These are phyloP conservation scores for Fraxinus dipetala DNA, from an alignment of 305 asterid species.

Conservation along the genomic window DNA sequence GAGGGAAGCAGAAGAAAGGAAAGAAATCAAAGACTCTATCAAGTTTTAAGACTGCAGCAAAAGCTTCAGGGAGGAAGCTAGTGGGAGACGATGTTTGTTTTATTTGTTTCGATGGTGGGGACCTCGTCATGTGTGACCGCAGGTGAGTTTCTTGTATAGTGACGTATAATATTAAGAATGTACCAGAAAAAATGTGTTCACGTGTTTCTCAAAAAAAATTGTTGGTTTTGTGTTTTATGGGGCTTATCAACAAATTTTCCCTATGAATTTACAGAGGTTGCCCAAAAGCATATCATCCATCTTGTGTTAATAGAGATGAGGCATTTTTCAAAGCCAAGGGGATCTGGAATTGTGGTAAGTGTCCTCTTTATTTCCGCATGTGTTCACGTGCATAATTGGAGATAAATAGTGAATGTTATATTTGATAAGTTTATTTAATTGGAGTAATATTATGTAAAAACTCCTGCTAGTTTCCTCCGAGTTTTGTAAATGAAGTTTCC, in stretches of 20 bases:
- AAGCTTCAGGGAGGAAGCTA: constrained; percentile 29
- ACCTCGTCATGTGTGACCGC: constrained; percentile 88
- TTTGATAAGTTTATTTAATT: not conserved
- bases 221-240: not conserved
- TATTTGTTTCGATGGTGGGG: constrained; percentile 98
- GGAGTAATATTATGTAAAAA: not conserved
- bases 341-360: constrained; percentile 94
- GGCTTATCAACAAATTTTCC: constrained; percentile 11
- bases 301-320: constrained; percentile 87
- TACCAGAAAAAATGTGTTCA: not conserved
- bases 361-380: constrained; percentile 8
- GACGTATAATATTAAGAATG: constrained; percentile 11
- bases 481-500: not conserved
- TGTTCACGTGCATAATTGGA: not conserved
- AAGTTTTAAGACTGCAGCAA: constrained; percentile 13
- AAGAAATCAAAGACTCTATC: constrained; percentile 46
- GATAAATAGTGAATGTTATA: not conserved
- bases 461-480: not conserved
- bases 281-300: constrained; percentile 94
- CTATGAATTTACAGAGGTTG: constrained; percentile 66
- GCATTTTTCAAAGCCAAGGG: constrained; percentile 89
- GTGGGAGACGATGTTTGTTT: constrained; percentile 90
- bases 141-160: constrained; percentile 48
- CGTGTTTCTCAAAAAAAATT: constrained; percentile 2
- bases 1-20: constrained; percentile 70